Base-by-base conservation (phyloP, 208 protist species). In the Acanthamoeba castellanii region DNA sequence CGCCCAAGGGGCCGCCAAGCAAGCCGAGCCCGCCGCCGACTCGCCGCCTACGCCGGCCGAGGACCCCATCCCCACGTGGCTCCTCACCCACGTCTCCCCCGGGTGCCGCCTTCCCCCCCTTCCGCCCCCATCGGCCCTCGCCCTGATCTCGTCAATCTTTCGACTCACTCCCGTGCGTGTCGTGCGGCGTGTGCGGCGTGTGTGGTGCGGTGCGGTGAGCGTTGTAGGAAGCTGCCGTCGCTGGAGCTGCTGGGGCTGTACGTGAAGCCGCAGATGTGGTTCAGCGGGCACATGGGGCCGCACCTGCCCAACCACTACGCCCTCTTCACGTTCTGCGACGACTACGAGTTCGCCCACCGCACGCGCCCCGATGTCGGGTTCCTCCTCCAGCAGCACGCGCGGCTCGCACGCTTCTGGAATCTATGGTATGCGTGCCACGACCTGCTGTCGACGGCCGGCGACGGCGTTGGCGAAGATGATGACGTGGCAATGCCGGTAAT, bases 311-410 rank as follows among this genome's bases (percentile, higher is more conserved):
- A 90, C 30, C 84, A 90, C 42, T 90, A 90, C 57, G n/a, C 55
- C 57, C 84, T 90, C 9, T 90, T 90, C 84, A 90, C 84, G 7
- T 72, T 72, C 30, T 8, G 14, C 34, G 84, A 90, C 50, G 84
- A 90, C 84, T 90, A 90, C 59, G 84, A 90, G 30, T 90, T 90
- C 32, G 84, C 84, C 32, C 84, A 90, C 32, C 84, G 84, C 42
- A 90, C 84, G 34, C 55, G 42, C 3, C 84, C 66, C 8, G 84
- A 90, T 22, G 84, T 90, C 42, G 84, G 84, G 11, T 90, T 90
- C 32, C 84, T 90, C 5, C 27, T 72, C 16, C 6, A 90, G 57
- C 52, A 72, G 30, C 30, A 90, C 55, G 84, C 14, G 20, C 84
- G 59, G 6, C 52, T 90, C 30, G 3, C 84, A 22, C 32, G 55